Conservation (phyloP, 371 early-diverging fungal species). For the Cokeromyces recurvatus region DNA sequence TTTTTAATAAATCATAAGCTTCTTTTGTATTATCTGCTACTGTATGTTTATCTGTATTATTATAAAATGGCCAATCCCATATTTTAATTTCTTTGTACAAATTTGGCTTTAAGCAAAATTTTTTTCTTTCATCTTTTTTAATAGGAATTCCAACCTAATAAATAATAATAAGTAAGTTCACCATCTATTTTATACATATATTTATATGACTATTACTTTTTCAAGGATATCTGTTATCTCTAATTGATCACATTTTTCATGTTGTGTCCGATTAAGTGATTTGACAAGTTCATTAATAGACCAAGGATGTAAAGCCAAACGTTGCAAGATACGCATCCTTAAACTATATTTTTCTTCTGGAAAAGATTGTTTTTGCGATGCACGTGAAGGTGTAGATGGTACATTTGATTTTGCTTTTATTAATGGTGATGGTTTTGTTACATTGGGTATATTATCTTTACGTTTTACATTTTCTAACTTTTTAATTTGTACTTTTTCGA, state of each 20-base stretch:
- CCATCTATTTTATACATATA: neutral
- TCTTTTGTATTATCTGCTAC: conserved; percentile 12
- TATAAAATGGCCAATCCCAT: conserved; percentile 17
- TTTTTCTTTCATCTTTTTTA: conserved; percentile 8
- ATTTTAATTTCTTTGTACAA: conserved; percentile 9
- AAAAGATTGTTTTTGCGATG: neutral
- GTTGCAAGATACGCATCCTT: conserved; percentile 2
- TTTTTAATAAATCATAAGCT: conserved; percentile 9
- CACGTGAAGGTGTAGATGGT: neutral
- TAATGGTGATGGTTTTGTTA: neutral
- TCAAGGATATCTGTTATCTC: conserved; percentile 10
- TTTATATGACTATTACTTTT: neutral
- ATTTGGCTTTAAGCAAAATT: conserved; percentile 14
- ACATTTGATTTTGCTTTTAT: neutral
- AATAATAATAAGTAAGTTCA: too few relatives aligned
- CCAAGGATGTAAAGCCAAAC: conserved; percentile 8
- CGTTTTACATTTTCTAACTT: neutral
- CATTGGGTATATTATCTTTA: too few relatives aligned
- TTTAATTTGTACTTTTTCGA: neutral
- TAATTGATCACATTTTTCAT: conserved; percentile 4
- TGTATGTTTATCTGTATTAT: neutral
- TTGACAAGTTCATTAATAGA: conserved; percentile 3
- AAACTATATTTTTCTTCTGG: neutral
- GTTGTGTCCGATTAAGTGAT: conserved; percentile 2
- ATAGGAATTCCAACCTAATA: conserved; percentile 12